A percentile compares a stretch with the other conserved stretches of the same genome.
phyloP scores from a whole-genome alignment of 768 basidiomycete species.

The Leccinum rimulosum region DNA sequence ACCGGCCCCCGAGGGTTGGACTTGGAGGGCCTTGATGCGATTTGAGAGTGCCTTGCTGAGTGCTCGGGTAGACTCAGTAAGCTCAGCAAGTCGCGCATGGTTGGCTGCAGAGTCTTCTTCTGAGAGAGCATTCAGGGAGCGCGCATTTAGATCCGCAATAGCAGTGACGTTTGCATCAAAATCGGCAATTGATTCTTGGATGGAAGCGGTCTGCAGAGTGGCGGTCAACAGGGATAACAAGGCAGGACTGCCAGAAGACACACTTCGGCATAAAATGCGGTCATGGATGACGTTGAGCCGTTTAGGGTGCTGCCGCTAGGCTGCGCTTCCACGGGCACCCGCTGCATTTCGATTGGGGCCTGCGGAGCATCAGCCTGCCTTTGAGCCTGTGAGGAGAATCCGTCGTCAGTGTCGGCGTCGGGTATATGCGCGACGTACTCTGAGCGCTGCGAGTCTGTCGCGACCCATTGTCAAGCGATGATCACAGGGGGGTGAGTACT shows the following conservation, averaged over 20 bases:
- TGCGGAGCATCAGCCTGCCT: conserved; percentile 37
- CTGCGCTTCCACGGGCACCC: conserved; percentile 7
- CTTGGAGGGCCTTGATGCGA: conserved; percentile 57
- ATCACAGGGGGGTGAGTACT: background rate
- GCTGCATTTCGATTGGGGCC: conserved; percentile 28
- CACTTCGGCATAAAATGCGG: conserved; percentile 35
- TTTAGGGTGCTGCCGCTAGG: background rate
- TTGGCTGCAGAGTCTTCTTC: conserved; percentile 42
- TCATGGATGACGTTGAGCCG: conserved; percentile 25
- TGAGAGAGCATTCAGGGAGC: conserved; percentile 48
- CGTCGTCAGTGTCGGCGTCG: conserved; percentile 24
- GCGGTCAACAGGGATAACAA: background rate
- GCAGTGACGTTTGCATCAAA: conserved; percentile 46
- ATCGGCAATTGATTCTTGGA: conserved; percentile 44
- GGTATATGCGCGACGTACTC: conserved; percentile 55
- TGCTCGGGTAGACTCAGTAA: conserved; percentile 57
- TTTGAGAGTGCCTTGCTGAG: conserved; percentile 57
- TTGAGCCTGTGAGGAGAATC: conserved; percentile 42
- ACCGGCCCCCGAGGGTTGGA: conserved; percentile 30
- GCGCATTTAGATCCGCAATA: conserved; percentile 49
- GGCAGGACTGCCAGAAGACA: background rate
- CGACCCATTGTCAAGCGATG: conserved; percentile 44
- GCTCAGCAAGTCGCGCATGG: conserved; percentile 49
- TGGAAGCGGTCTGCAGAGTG: conserved; percentile 41
- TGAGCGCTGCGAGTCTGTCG: conserved; percentile 82